These are phyloP conservation scores for Auriscalpium vulgare DNA, from an alignment of 768 basidiomycete genomes.

Conservation along the genomic window DNA sequence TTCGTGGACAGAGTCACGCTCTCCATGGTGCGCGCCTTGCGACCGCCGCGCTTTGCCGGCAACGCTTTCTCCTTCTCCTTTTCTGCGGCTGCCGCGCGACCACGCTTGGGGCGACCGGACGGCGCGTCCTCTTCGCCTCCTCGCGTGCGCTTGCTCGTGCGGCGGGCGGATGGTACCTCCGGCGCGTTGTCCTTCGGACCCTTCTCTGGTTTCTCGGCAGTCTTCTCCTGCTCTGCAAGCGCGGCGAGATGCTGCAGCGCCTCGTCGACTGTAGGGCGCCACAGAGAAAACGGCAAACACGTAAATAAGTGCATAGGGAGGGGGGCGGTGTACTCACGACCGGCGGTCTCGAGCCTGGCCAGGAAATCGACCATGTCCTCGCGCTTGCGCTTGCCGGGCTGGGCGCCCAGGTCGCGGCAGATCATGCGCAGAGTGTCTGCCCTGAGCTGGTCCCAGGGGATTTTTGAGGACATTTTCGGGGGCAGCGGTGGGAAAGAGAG, in stretches of 20 bases:
- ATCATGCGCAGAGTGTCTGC: conserved; percentile 19
- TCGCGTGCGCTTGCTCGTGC: conserved; percentile 10
- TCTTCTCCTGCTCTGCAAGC: conserved; percentile 8
- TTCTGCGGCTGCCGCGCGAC: background rate
- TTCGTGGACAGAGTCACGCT: background rate
- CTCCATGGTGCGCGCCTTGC: conserved; percentile 10
- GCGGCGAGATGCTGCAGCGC: conserved; percentile 10
- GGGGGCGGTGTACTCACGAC: conserved; percentile 15
- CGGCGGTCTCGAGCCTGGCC: conserved; percentile 14
- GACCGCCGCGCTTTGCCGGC: conserved; percentile 7
- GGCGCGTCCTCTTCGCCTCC: background rate
- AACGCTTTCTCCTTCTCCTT: background rate
- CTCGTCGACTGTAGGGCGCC: conserved; percentile 8
- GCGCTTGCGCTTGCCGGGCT: conserved; percentile 10
- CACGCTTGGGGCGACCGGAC: background rate
- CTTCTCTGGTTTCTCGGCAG: background rate
- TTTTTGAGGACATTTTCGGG: conserved; percentile 2
- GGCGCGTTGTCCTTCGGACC: background rate
- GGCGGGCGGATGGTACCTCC: conserved; percentile 2
- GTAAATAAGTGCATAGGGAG: background rate
- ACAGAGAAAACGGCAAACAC: background rate
- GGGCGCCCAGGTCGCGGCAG: conserved; percentile 18
- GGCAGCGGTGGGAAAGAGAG: background rate
- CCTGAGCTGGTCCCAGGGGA: conserved; percentile 20
- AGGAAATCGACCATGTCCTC: conserved; percentile 18